Evolutionary conservation across 805 yeast genomes (phyloP), one percentile per base, ranked within the genome.

Genomic region (Barnettozyma sucrosica): DNA sequence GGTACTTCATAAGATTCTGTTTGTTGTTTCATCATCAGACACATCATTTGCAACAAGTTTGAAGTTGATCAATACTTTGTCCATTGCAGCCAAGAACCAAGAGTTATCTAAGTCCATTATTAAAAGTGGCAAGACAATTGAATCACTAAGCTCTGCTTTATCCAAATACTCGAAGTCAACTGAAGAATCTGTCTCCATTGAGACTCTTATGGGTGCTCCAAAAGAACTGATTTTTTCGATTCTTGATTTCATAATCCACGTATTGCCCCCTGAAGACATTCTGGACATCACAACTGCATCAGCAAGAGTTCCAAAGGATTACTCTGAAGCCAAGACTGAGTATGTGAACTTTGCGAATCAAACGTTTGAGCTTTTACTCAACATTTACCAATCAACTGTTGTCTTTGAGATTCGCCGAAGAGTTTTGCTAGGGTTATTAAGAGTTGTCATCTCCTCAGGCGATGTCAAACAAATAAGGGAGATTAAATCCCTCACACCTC

Each of bases 201-300:
- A 86, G 57, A 77, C 87, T 0, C 64, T 89, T 36, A 83, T 87
- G 80, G 77, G 82, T 46, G 77, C 81, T 2, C 89, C 92, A 0
- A 83, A 81, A 54, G 84, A 81, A n/a, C 60, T 85, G 25, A 63
- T 85, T 18, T 54, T 76, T 2, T 69, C 78, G 13, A 69, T 83
- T 18, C 64, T 87, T 18, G 72, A 75, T 36, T 67, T 88, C 43
- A 66, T 85, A 6, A 75, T 79, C 2, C 69, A 76, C 28, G 52
- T 86, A 2, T 63, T 88, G 18, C 95, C 96, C 0, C 62, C 64
- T 10, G 69, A 46, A 57, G 51, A 25, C 39, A 53, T 42, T 39
- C 65, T 73, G 9, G 48, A 55, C 19, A 60, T 57, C 38, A 56
- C 62, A 13, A 53, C 41, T 6, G 43, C 41, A 23, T n/a, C 54